Conservation (phyloP, 306 rosid species). For the Quercus ilex region DNA sequence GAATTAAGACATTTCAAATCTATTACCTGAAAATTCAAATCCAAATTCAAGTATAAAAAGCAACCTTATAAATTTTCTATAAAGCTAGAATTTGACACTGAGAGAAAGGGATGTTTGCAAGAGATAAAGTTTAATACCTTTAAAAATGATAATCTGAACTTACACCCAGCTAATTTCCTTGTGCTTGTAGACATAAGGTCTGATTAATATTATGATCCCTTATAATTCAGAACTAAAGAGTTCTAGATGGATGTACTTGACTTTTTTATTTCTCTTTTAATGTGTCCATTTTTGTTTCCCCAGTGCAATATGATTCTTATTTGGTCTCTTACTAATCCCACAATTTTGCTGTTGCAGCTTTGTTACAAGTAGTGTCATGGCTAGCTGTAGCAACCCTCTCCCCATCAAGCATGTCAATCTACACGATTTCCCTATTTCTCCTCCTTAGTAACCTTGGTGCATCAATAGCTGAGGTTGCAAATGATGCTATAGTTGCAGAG, state of each 20-base stretch:
- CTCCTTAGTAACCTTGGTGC: slow-evolving; percentile 91
- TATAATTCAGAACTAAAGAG: not conserved
- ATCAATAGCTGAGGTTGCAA: slow-evolving; percentile 89
- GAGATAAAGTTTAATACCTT: too few relatives aligned
- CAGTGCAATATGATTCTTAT: not conserved
- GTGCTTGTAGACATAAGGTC: not conserved
- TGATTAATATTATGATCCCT: not conserved
- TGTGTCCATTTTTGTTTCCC: not conserved
- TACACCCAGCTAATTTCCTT: not conserved
- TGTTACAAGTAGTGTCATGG: slow-evolving; percentile 92
- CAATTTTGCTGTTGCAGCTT: slow-evolving; percentile 54
- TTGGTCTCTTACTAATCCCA: not conserved
- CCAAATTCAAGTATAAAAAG: too few relatives aligned
- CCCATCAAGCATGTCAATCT: slow-evolving; percentile 56
- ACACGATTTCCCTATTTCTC: slow-evolving; percentile 57
- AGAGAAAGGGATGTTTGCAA: too few relatives aligned
- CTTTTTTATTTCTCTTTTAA: not conserved
- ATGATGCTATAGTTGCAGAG: slow-evolving; percentile 94
- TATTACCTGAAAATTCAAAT: too few relatives aligned
- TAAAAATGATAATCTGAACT: not conserved
- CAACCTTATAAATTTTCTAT: too few relatives aligned
- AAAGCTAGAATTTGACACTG: too few relatives aligned
- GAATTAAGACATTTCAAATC: too few relatives aligned
- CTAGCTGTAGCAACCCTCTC: slow-evolving; percentile 61
- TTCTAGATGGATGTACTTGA: not conserved